phyloP scores from a whole-genome alignment of 441 rosid species.

The Jatropha multifida region DNA sequence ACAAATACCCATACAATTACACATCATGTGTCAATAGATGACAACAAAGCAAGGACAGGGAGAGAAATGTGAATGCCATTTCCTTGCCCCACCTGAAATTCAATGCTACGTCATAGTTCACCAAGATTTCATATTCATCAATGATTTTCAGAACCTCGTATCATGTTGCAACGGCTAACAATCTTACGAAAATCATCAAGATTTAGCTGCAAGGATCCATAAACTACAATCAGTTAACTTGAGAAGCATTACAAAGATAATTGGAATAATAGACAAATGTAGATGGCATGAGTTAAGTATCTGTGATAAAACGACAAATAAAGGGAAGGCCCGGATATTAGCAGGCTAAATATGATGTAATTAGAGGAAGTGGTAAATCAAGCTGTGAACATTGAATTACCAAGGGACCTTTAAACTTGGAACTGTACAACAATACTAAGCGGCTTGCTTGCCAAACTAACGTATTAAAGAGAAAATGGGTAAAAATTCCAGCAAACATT shows the following conservation, averaged over 20 bases:
- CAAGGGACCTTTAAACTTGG: neutral
- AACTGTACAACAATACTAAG: neutral
- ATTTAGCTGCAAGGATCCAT: conserved; percentile 50
- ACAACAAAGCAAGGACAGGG: neutral
- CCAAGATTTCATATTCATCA: conserved; percentile 10
- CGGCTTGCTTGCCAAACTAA: neutral
- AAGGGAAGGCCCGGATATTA: neutral
- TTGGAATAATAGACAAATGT: neutral
- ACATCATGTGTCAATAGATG: neutral
- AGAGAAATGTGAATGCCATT: neutral
- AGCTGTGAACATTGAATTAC: neutral
- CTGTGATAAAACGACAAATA: neutral
- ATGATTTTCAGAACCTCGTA: conserved; percentile 34
- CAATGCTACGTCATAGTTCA: neutral
- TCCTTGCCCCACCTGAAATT: neutral
- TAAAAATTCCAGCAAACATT: neutral
- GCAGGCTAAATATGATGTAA: neutral
- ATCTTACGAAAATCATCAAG: conserved; percentile 71
- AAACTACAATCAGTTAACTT: neutral
- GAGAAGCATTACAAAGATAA: no score
- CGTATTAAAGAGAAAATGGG: neutral
- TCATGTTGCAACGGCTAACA: conserved; percentile 65
- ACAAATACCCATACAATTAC: neutral
- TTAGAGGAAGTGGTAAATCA: neutral
- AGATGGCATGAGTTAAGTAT: neutral